Base-by-base conservation (phyloP, 768 basidiomycete species). In the Mycena galericulata region DNA sequence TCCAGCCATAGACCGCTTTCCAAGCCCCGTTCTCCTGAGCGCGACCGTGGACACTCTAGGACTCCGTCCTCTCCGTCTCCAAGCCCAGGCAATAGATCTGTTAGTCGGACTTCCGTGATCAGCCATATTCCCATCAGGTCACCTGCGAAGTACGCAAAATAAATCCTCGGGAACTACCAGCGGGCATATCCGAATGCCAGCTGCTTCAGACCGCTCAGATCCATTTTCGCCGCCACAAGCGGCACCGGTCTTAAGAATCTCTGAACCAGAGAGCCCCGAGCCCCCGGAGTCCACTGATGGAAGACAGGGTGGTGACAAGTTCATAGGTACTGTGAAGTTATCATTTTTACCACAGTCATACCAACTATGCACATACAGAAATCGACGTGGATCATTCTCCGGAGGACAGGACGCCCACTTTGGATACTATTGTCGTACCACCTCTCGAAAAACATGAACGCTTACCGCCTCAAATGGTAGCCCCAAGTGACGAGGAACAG, bases 71-170 rank as follows among this genome's bases (percentile, higher is more conserved):
- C 74, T 17, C 73, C 80, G 4, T 73, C 82, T 3, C 79, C 79
- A 22, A 68, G 72, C 4, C 72, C 73, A 36, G 67, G 67, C 68
- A 63, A 76, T 50, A 71, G 73, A 14, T 70, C 80, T 57, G 68
- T 75, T 1, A 77, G 75, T 62, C 73, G 75, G 27, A 50, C 66
- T 29, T 75, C 80, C 7, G 75, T 29, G 22, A 60, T 77, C 10
- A 87, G 86, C 59, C 79, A 82, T 32, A 86, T 88, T 59, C 86
- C 87, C 17, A 79, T 86, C 6, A 79, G 79, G 26, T 79, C 85
- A 20, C 79, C 82, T 22, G 71, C 76, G 56, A 84, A 83, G 71
- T n/a, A 68, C 62, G 7, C 73, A 67, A 51, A 65, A 1, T 11
- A 65, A 61, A 45, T 3, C 59, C 15, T 34, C 50, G 46, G 47